A percentile compares a stretch with the other conserved stretches of the same genome.
phyloP scores from a whole-genome alignment of 2,329 filamentous ascomycete species.

The Colletotrichum trifolii region DNA sequence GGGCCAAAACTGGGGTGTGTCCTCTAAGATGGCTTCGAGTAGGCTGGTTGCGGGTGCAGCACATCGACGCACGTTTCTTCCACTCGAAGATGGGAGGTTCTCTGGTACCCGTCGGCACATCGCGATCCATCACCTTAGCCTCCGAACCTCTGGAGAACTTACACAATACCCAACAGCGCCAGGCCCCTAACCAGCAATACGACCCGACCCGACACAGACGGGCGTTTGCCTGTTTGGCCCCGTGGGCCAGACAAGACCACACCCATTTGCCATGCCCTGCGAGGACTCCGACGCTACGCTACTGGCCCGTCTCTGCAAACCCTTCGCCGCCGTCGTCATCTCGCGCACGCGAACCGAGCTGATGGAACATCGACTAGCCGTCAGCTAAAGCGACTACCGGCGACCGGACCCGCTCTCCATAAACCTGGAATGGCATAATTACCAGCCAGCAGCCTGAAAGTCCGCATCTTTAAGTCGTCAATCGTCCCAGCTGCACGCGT shows the following conservation, averaged over 20 bases:
- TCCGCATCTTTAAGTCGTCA: background rate
- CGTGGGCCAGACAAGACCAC: background rate
- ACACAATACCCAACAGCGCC: conserved; percentile 13
- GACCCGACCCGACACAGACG: too few species aligned
- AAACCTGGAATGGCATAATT: conserved; percentile 1
- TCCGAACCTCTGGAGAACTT: background rate
- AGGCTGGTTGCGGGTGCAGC: conserved; percentile 19
- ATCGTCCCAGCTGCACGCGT: conserved; percentile 25
- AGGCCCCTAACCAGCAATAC: conserved; percentile 14
- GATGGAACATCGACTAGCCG: conserved; percentile 34
- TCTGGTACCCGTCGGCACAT: background rate
- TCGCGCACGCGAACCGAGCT: conserved; percentile 29
- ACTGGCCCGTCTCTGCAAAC: conserved; percentile 19
- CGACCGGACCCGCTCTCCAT: conserved; percentile 19
- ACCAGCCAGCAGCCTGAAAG: conserved; percentile 8
- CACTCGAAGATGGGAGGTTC: background rate
- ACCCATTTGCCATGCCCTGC: conserved; percentile 16
- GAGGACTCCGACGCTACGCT: conserved; percentile 14
- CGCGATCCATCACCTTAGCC: conserved; percentile 14
- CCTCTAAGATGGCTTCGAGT: background rate
- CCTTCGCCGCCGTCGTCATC: conserved; percentile 27
- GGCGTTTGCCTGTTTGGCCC: background rate
- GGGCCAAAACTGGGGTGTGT: too few species aligned
- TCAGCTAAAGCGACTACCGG: conserved; percentile 21
- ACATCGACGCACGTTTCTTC: conserved; percentile 31